Conservation (phyloP, 1,139 yeast species). For the Hemisphaericaspora lyxosophila region DNA sequence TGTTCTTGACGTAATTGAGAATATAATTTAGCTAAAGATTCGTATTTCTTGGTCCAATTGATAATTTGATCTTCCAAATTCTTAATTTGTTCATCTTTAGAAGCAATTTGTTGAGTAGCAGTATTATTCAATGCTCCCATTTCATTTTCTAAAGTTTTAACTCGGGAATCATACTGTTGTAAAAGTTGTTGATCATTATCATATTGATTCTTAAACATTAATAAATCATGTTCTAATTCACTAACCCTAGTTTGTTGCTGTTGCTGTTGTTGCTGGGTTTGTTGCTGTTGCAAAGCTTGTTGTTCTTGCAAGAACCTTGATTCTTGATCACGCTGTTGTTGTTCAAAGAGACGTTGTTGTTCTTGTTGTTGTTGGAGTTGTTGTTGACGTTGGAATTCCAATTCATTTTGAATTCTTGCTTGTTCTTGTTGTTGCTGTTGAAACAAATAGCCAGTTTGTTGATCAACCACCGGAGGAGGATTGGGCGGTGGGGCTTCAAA, state of each 20-base stretch:
- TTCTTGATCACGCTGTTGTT: conserved; percentile 71
- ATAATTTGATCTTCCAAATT: conserved; percentile 73
- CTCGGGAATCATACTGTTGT: conserved; percentile 86
- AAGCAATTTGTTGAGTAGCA: conserved; percentile 70
- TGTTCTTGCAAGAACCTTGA: conserved; percentile 48
- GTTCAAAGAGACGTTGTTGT: conserved; percentile 65
- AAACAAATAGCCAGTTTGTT: conserved; percentile 45
- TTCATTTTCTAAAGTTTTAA: conserved; percentile 78
- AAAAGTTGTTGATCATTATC: conserved; percentile 83
- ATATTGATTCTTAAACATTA: conserved; percentile 75
- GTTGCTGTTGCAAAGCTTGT: conserved; percentile 65
- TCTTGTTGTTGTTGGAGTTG: conserved; percentile 51
- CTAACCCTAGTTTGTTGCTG: conserved; percentile 82
- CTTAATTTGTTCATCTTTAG: conserved; percentile 73
- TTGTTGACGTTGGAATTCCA: conserved; percentile 45
- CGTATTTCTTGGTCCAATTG: conserved; percentile 86
- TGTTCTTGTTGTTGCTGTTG: conserved; percentile 67
- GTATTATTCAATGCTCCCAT: conserved; percentile 60
- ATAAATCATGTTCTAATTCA: conserved; percentile 78
- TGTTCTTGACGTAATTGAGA: conserved; percentile 93
- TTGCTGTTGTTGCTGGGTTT: conserved; percentile 73
- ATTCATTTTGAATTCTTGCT: conserved; percentile 64
- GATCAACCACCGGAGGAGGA: conserved; percentile 50
- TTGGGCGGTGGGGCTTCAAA: conserved; percentile 27
- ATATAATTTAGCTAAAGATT: conserved; percentile 83